Base-by-base conservation (phyloP, 129 eudicot genomes). In the Lonicera japonica region DNA sequence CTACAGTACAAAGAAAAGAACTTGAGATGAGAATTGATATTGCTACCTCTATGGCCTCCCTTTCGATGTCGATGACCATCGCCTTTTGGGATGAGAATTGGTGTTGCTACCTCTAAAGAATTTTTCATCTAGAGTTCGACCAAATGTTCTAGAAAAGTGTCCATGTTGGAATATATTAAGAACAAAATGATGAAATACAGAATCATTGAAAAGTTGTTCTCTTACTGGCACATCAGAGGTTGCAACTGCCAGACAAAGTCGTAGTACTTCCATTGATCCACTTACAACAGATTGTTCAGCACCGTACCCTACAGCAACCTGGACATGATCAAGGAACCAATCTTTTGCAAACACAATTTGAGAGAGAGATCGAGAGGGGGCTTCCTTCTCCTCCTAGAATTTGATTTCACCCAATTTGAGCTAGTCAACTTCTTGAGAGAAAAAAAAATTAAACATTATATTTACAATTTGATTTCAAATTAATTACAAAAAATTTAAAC, bases 211-310 rank as follows among this genome's bases (percentile, higher is more conserved):
- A 5, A 94, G 95, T 63, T 88, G 96, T 71, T 94, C 99, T 21
- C 92, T 83, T 21, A 94, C 96, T 38, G 99, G 95, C 47, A 94
- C 99, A 10, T 96, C 99, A 45, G 99, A 94, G 50, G 99, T 94
- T 54, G 99, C 99, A 69, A 94, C 82, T 18, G 96, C 99, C 99
- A 96, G 88, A 73, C 99, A 94, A 58, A 96, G 99, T 43, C 84
- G 85, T 47, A 94, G 79, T 24, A 94, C 95, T 62, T 94, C 99
- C 95, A 94, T 88, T 43, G 96, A 94, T 58, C 99, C 96, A 71
- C 95, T 94, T 21, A 88, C 96, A 72, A 94, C 99, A 38, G 92
- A 88, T 71, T 80, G 89, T 58, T 85, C 99, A 56, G 95, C 96
- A 57, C 99, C 99, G 83, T 80, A 82, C 21, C 83, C 96, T 54